phyloP scores from a whole-genome alignment of 805 yeast species.

The Metschnikowia cerradonensis region DNA sequence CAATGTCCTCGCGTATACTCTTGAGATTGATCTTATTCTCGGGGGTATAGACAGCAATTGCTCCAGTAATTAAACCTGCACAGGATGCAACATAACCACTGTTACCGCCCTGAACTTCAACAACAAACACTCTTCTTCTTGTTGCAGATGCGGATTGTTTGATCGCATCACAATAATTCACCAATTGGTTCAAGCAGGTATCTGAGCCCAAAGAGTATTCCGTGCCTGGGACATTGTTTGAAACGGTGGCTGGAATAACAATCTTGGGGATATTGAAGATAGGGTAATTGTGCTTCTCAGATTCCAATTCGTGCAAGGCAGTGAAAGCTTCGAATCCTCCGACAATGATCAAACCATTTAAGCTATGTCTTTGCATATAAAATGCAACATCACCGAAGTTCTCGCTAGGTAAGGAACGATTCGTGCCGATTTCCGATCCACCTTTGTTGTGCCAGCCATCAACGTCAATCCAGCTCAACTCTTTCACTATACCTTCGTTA shows the following conservation, averaged over 20 bases:
- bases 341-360: conserved; percentile 85
- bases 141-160: conserved; percentile 94
- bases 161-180: conserved; percentile 90
- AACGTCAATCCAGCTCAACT: conserved; percentile 63
- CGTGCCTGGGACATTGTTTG: conserved; percentile 98
- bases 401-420: conserved; percentile 41
- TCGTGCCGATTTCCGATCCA: conserved; percentile 81
- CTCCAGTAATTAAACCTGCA: conserved; percentile 84
- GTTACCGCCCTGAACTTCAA: conserved; percentile 97
- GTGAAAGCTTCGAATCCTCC: conserved; percentile 98
- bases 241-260: conserved; percentile 90
- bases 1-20: conserved; percentile 19
- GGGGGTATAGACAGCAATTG: conserved; percentile 87
- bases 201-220: conserved; percentile 94
- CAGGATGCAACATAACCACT: conserved; percentile 90
- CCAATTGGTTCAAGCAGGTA: conserved; percentile 88
- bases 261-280: conserved; percentile 93
- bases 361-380: conserved; percentile 80
- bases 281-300: conserved; percentile 76
- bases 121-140: conserved; percentile 89
- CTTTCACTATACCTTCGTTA: conserved; percentile 55
- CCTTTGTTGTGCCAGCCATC: conserved; percentile 72
- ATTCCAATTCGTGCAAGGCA: conserved; percentile 75
- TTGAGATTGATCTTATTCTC: conserved; percentile 67
- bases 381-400: conserved; percentile 81